Conservation (phyloP, 495 filamentous ascomycete genomes). For the Antarctomyces pellizariae region DNA sequence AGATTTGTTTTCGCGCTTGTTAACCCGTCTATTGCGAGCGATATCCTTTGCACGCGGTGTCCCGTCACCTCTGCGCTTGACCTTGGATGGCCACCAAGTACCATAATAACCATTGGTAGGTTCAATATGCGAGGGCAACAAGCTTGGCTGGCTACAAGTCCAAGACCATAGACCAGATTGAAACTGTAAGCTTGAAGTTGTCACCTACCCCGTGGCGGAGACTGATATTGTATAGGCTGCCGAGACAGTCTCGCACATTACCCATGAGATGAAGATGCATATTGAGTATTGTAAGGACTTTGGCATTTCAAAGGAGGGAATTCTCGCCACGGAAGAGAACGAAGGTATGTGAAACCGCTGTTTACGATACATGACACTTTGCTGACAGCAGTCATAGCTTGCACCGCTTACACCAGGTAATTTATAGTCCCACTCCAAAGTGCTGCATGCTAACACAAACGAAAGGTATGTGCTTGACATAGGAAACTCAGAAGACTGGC, state of each 20-base stretch:
- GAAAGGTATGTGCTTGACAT: slow-evolving; percentile 71
- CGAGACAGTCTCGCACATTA: slow-evolving; percentile 45
- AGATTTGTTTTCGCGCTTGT: no score
- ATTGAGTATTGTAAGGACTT: slow-evolving; percentile 58
- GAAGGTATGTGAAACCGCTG: slow-evolving; percentile 26
- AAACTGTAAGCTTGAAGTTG: slow-evolving; percentile 22
- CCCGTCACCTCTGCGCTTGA: no score
- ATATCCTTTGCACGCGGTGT: no score
- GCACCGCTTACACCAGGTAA: slow-evolving; percentile 43
- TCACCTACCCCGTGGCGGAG: slow-evolving; percentile 1
- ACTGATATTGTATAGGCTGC: slow-evolving; percentile 27
- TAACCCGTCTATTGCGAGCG: no score
- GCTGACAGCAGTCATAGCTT: slow-evolving; percentile 23
- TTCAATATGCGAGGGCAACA: slow-evolving; percentile 71
- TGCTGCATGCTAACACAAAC: slow-evolving; percentile 2
- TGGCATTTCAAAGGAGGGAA: slow-evolving; percentile 50
- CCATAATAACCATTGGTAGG: slow-evolving; percentile 19
- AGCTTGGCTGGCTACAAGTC: slow-evolving; percentile 66
- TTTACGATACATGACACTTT: no score
- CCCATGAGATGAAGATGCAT: slow-evolving; percentile 60
- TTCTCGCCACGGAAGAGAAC: slow-evolving; percentile 48
- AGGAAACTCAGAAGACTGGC: slow-evolving; percentile 64
- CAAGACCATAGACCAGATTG: slow-evolving; percentile 46
- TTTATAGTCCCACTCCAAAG: not conserved
- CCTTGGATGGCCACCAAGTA: no score